phyloP scores from a whole-genome alignment of 2,329 filamentous ascomycete species.

The Xylariomycetidae sp. region DNA sequence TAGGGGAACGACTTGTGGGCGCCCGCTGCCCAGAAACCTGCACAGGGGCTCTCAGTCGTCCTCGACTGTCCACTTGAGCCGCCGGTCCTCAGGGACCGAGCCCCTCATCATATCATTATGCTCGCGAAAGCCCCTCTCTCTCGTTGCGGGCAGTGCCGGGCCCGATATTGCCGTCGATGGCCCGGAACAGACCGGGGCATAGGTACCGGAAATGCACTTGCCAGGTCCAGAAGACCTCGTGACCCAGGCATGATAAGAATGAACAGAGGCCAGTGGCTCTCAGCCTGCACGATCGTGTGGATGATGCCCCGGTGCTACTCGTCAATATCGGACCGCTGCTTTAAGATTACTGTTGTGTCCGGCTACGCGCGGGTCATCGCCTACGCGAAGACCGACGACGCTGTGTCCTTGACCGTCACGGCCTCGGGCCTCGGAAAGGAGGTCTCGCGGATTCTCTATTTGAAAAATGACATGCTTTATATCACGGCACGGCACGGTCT shows the following conservation, averaged over 20 bases:
- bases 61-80: not conserved
- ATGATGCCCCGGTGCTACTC: not conserved
- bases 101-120: conserved; percentile 29
- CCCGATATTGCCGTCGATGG: conserved; percentile 23
- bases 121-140: too few relatives aligned
- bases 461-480: conserved; percentile 38
- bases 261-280: conserved; percentile 21
- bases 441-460: conserved; percentile 33
- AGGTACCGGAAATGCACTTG: conserved; percentile 25
- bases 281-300: not conserved
- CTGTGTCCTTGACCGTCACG: conserved; percentile 37
- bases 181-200: conserved; percentile 13
- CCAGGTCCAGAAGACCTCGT: conserved; percentile 29
- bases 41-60: conserved; percentile 1
- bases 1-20: not conserved
- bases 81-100: conserved; percentile 16
- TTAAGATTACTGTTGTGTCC: conserved; percentile 38
- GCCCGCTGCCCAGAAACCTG: not conserved
- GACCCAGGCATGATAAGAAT: conserved; percentile 21
- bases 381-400: conserved; percentile 34
- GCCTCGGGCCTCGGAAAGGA: conserved; percentile 34
- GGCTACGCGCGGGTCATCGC: conserved; percentile 30
- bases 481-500: conserved; percentile 34
- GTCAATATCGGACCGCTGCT: conserved; percentile 26
- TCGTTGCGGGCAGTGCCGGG: conserved; percentile 20